Base-by-base conservation (phyloP, 352 stramenopile species). In the Pythium dissotocum region DNA sequence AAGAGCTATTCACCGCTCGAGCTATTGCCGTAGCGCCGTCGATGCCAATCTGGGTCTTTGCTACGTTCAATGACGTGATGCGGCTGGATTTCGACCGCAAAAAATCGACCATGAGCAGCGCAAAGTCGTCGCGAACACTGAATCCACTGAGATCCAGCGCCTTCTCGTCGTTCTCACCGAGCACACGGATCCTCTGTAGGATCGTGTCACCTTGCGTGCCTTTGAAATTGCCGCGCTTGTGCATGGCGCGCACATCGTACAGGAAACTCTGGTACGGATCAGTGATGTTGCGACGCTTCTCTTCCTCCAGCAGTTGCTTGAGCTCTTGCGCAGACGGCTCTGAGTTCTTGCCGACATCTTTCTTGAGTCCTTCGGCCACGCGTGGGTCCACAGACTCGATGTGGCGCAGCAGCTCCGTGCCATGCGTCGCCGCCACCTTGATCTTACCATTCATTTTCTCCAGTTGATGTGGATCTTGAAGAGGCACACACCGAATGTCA, bases 161-260 rank as follows among this genome's bases (percentile, higher is more conserved):
- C 14, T 60, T 77, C 12, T 77, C 73, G 0, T 72, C 71, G 0
- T 65, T 64, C 46, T 73, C 76, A 7, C 72, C 71, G 9, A 93
- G 62, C 9, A 73, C 74, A 1, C 80, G 73, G 24, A 93, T 78
- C 16, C 82, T 71, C 32, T 88, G 75, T 6, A 93, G 68, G 33
- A 88, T 83, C 3, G 56, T 16, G 4, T 89, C 80, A 7, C 83
- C 82, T 26, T 91, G 75, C 0, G 73, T 75, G n/a, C 72, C 75
- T 24, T 84, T 88, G 46, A 93, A 93, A 48, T 88, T 88, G 33
- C 85, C 83, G 40, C 80, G 81, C 52, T 80, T 82, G 58, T 88
- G 70, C 65, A 88, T 70, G 1, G 72, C 76, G 35, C 81, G 87
- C 48, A 86, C 77, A 36, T 93, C 85, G 59, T 85, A 89, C 21